Conservation (phyloP, 2,329 filamentous ascomycete species). For the Cladosporium halotolerans region DNA sequence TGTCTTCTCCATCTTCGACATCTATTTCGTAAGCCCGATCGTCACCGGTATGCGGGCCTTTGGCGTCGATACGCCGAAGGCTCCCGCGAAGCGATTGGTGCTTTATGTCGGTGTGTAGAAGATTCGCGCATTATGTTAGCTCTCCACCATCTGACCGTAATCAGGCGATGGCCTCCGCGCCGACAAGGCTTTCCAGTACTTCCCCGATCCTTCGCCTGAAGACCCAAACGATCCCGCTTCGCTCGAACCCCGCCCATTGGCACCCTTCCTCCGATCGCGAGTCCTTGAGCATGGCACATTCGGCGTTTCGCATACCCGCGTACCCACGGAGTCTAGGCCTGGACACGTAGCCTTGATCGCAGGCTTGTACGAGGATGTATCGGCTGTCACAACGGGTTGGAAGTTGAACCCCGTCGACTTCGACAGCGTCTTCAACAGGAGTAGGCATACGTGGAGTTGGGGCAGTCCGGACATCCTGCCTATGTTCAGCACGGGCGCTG, state of each 20-base stretch:
- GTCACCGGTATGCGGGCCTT: conserved; percentile 91
- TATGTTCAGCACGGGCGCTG: conserved; percentile 94
- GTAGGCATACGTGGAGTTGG: conserved; percentile 97
- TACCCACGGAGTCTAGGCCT: conserved; percentile 92
- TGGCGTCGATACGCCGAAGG: conserved; percentile 58
- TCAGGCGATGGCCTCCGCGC: conserved; percentile 82
- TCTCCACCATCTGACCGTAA: neutral
- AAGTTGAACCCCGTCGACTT: conserved; percentile 98
- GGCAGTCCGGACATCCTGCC: conserved; percentile 94
- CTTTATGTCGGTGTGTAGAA: conserved; percentile 70
- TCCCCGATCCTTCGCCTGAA: conserved; percentile 73
- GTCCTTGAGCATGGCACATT: conserved; percentile 89
- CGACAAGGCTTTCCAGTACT: conserved; percentile 94
- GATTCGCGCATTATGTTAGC: no score
- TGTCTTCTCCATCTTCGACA: conserved; percentile 93
- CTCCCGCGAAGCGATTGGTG: conserved; percentile 83
- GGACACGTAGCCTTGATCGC: conserved; percentile 96
- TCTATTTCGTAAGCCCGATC: conserved; percentile 97
- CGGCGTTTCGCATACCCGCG: conserved; percentile 91
- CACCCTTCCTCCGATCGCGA: conserved; percentile 84
- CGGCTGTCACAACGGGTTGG: conserved; percentile 94
- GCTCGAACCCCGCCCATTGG: conserved; percentile 69
- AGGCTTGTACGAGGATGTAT: conserved; percentile 95
- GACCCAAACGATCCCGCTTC: conserved; percentile 51
- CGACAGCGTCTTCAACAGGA: conserved; percentile 97